Percentiles rank a stretch among this genome's conserved stretches.
Conservation (phyloP, 768 basidiomycete species). For the Russula sp. region DNA sequence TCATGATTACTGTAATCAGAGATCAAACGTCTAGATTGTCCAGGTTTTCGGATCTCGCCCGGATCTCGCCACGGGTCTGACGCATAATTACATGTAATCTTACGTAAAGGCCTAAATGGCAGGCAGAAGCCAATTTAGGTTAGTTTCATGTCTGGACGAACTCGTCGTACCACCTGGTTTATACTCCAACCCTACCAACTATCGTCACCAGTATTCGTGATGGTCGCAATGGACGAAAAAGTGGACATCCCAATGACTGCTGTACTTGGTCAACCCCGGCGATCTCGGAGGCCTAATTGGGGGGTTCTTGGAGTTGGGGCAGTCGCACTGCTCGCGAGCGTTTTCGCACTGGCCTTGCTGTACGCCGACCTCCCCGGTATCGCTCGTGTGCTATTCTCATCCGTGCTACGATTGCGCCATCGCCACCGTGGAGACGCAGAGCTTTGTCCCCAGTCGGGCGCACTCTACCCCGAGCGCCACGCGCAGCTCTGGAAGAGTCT, state of each 20-base stretch:
- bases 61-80: too few relatives aligned
- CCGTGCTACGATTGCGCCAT: neutral
- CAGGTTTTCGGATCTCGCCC: too few relatives aligned
- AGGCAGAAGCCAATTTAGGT: too few relatives aligned
- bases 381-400: neutral
- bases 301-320: neutral
- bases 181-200: neutral
- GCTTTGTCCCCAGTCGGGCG: constrained; percentile 22
- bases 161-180: too few relatives aligned
- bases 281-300: neutral
- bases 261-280: neutral
- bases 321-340: neutral
- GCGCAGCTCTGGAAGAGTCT: constrained; percentile 24
- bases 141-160: too few relatives aligned
- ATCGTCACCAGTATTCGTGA: neutral
- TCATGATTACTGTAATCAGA: too few relatives aligned
- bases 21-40: too few relatives aligned
- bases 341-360: neutral
- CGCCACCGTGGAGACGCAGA: neutral
- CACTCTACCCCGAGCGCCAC: constrained; percentile 28
- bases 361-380: neutral
- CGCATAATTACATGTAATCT: too few relatives aligned
- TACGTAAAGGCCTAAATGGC: too few relatives aligned
- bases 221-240: neutral
- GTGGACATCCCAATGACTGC: neutral